Evolutionary conservation across 805 yeast species (phyloP).

Genomic region (Cyberlindnera xishuangbannaensis): DNA sequence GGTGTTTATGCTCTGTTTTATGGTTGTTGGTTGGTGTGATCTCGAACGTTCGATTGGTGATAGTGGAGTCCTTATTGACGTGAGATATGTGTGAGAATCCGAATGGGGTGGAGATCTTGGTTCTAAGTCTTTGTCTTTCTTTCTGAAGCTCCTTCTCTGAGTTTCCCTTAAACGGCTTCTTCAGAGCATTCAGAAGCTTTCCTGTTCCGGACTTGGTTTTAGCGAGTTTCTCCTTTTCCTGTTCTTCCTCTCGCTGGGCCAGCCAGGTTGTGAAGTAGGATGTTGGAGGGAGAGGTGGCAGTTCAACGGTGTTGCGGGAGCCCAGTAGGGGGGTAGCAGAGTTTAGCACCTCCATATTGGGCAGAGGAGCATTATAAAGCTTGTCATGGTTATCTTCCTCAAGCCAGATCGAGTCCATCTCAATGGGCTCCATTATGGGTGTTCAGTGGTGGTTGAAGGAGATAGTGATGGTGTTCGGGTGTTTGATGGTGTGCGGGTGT

Average conservation of each 20-base stretch:
- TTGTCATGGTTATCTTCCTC: slow-evolving; percentile 32
- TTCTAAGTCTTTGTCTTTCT: slow-evolving; percentile 9
- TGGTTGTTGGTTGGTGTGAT: too few species aligned
- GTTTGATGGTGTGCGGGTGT: too few species aligned
- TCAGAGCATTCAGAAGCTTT: slow-evolving; percentile 28
- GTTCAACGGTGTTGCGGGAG: slow-evolving; percentile 30
- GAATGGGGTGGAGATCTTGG: slow-evolving; percentile 33
- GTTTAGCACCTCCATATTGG: slow-evolving; percentile 29
- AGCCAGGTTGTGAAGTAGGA: slow-evolving; percentile 15
- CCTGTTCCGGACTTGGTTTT: slow-evolving; percentile 12
- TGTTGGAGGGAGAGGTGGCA: slow-evolving; percentile 31
- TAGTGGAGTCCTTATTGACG: slow-evolving; percentile 25
- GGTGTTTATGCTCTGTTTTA: too few species aligned
- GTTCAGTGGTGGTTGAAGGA: slow-evolving; percentile 1
- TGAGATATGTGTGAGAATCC: slow-evolving; percentile 37
- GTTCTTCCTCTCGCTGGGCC: slow-evolving; percentile 7
- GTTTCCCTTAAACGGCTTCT: slow-evolving; percentile 19
- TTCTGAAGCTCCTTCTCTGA: too few species aligned
- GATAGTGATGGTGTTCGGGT: neutral
- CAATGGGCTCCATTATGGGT: slow-evolving; percentile 6
- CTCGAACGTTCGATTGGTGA: slow-evolving; percentile 13
- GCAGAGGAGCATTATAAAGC: slow-evolving; percentile 24
- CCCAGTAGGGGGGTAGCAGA: slow-evolving; percentile 29
- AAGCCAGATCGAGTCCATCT: slow-evolving; percentile 37
- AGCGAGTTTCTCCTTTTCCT: slow-evolving; percentile 2